Percentiles rank a stretch among this genome's conserved stretches.
These are phyloP conservation scores for Ascochyta fabae DNA, from an alignment of 2,329 filamentous ascomycete genomes.

Conservation along the genomic window DNA sequence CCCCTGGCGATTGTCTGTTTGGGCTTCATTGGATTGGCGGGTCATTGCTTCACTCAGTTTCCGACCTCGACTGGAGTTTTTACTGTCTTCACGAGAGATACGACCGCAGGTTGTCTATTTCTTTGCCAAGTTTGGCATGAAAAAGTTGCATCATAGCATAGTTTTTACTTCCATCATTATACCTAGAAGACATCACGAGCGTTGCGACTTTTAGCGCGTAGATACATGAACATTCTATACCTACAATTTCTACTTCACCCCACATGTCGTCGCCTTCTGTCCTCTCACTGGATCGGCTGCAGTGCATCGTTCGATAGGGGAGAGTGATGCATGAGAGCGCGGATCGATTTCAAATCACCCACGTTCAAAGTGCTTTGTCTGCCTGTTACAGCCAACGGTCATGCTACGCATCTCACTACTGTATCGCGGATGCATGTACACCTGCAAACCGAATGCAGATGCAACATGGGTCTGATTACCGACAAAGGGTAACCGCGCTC, in stretches of 20 bases:
- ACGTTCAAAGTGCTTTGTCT: not conserved
- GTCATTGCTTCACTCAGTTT: slow-evolving; percentile 17
- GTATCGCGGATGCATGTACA: not conserved
- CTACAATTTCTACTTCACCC: not conserved
- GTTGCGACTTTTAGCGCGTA: slow-evolving; percentile 29
- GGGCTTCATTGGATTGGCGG: slow-evolving; percentile 11
- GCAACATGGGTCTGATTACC: not conserved
- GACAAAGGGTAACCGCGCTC: slow-evolving; percentile 5
- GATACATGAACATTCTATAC: slow-evolving; percentile 27
- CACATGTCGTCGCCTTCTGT: too few relatives aligned
- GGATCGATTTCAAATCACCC: not conserved
- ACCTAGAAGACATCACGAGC: slow-evolving; percentile 27
- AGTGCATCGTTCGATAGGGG: not conserved
- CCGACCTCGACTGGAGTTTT: slow-evolving; percentile 14
- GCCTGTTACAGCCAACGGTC: not conserved
- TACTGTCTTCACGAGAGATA: slow-evolving; percentile 25
- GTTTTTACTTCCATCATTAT: slow-evolving; percentile 17
- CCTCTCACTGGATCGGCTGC: slow-evolving; percentile 37
- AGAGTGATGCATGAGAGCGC: not conserved
- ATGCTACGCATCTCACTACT: not conserved
- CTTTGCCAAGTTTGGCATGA: slow-evolving; percentile 20
- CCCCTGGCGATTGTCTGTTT: slow-evolving; percentile 20
- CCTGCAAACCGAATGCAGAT: not conserved
- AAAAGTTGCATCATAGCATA: slow-evolving; percentile 26
- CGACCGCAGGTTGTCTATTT: slow-evolving; percentile 23